These are phyloP conservation scores for Protomyces inundatus DNA, from an alignment of 1,139 yeast genomes.

Conservation along the genomic window DNA sequence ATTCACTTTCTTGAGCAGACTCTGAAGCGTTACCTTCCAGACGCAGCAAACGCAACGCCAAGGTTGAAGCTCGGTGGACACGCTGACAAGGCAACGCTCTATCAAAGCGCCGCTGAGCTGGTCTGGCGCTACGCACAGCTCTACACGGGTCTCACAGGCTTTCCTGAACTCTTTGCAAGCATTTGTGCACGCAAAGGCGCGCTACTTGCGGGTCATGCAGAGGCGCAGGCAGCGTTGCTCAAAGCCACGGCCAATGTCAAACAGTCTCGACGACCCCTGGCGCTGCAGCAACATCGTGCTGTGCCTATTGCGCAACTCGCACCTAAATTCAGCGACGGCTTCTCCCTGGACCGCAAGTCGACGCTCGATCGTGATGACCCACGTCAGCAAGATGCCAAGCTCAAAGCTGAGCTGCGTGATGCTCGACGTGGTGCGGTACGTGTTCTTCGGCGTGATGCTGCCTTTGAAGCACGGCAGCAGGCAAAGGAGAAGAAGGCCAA, in stretches of 20 bases:
- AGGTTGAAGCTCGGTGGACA: not conserved
- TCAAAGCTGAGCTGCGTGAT: constrained; percentile 79
- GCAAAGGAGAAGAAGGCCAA: constrained; percentile 69
- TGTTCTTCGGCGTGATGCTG: constrained; percentile 83
- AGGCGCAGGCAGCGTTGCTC: constrained; percentile 10
- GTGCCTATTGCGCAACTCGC: constrained; percentile 77
- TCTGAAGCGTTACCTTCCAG: not conserved
- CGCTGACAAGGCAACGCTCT: constrained; percentile 3
- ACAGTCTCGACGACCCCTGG: constrained; percentile 61
- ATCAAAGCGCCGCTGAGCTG: constrained; percentile 13
- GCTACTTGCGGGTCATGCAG: constrained; percentile 33
- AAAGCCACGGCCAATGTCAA: constrained; percentile 51
- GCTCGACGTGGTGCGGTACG: constrained; percentile 84
- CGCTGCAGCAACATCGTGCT: constrained; percentile 83
- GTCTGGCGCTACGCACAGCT: constrained; percentile 34
- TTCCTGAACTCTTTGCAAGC: constrained; percentile 50
- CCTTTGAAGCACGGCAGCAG: constrained; percentile 80
- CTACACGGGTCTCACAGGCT: constrained; percentile 65
- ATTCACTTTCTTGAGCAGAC: constrained; percentile 36
- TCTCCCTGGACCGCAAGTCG: constrained; percentile 90
- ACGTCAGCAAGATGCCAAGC: constrained; percentile 75
- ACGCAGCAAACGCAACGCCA: not conserved
- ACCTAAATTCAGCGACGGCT: constrained; percentile 93
- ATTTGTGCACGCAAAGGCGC: constrained; percentile 34
- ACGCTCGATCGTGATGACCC: constrained; percentile 70